A percentile compares a stretch with the other conserved stretches of the same genome.
phyloP scores from a whole-genome alignment of 257 asterid species.

The Knoxia roxburghii region DNA sequence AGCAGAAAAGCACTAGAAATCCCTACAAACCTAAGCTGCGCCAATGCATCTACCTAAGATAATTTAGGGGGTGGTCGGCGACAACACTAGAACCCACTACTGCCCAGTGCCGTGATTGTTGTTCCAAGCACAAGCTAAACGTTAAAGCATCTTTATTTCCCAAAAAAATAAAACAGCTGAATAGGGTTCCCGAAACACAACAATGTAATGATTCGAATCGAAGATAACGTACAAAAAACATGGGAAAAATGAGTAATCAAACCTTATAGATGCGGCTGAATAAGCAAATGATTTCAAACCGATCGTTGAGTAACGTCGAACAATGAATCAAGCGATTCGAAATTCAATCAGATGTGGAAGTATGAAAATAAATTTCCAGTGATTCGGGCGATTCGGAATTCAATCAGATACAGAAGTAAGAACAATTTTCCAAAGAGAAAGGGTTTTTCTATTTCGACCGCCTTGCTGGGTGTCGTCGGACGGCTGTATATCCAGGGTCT shows the following conservation, averaged over 20 bases:
- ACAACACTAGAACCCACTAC: no score
- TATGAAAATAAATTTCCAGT: no score
- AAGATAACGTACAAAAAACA: not conserved
- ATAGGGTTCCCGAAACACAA: not conserved
- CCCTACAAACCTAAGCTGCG: not conserved
- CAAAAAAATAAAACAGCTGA: no score
- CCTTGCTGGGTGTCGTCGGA: conserved; percentile 1
- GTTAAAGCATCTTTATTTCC: no score
- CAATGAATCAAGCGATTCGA: not conserved
- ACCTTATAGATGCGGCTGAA: not conserved
- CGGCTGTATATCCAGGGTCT: not conserved
- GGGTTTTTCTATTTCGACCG: not conserved
- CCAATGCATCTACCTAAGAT: no score
- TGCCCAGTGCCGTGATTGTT: no score
- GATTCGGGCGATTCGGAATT: no score
- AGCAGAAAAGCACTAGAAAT: not conserved
- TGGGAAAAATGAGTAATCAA: not conserved
- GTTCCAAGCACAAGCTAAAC: no score
- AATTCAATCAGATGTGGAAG: no score
- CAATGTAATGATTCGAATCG: not conserved
- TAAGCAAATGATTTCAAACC: not conserved
- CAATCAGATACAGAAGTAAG: no score
- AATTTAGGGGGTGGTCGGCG: no score
- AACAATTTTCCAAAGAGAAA: no score
- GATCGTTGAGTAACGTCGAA: not conserved